Evolutionary conservation across 2,329 filamentous ascomycete species (phyloP), one percentile per base, ranked within the genome.

Genomic region (Ophiosphaerella narmari): DNA sequence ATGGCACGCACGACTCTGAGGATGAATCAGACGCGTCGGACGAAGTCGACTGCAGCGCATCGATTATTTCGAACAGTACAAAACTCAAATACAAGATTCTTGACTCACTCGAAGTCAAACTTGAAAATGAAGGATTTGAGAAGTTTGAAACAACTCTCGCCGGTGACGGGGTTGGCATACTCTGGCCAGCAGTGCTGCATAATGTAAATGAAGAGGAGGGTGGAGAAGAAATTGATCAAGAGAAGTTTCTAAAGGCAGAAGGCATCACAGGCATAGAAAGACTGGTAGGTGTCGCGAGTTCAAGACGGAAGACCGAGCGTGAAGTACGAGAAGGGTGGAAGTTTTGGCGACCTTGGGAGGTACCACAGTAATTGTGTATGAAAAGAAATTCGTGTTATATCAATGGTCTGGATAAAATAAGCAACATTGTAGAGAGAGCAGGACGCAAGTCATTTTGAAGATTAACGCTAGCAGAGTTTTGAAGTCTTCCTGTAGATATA

Each of bases 161-260:
- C 4, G 92, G 93, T 34, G 90, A 97, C 65, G 94, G 94, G 11
- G 90, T 99, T 1, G 94, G 94, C 33, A 91, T 99, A 1, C 81
- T 99, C 4, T 96, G 90, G 86, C 94, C 94, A 1, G 94, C 94
- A 0, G 88, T 97, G 0, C 78, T 97, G 23, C 90, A 90, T 70
- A 96, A 95, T 53, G 90, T 88, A 5, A 85, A 83, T n/a, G 86
- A 88, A 33, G 87, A 90, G 64, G 84, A 90, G 57, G 90, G 90
- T 31, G 91, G 91, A 21, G 90, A 94, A 77, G 92, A 97, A 75
- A 97, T 99, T 65, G 90, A 96, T 63, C 82, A 93, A 65, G 91
- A 97, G 50, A 88, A 87, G 66, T 90, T 99, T 70, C 80, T 97
- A 46, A 89, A 86, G 48, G 94, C 91, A 0, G 84, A 91, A 45